Conservation (phyloP, 2,329 filamentous ascomycete species). For the Cladophialophora yegresii region DNA sequence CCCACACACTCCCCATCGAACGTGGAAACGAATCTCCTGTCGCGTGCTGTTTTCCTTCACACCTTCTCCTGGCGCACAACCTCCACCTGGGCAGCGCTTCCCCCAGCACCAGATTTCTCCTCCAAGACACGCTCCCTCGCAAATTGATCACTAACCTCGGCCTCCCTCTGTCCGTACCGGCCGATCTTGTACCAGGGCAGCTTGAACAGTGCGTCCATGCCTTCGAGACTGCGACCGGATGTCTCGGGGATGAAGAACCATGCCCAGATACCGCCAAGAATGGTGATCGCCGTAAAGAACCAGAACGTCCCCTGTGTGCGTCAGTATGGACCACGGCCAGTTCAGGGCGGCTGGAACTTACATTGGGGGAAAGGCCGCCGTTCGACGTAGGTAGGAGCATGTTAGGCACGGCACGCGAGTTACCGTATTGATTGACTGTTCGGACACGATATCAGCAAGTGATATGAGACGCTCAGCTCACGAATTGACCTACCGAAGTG, state of each 20-base stretch:
- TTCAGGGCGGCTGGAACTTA: neutral
- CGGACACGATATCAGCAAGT: neutral
- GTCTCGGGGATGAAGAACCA: conserved; percentile 74
- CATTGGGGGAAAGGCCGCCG: conserved; percentile 52
- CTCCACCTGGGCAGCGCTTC: conserved; percentile 12
- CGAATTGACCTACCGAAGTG: conserved; percentile 40
- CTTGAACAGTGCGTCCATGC: conserved; percentile 71
- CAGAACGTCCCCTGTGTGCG: conserved; percentile 66
- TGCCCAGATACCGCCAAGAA: conserved; percentile 69
- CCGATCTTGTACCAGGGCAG: conserved; percentile 77
- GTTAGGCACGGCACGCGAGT: conserved; percentile 39
- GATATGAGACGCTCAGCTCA: neutral
- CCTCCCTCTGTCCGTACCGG: conserved; percentile 22
- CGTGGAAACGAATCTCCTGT: neutral
- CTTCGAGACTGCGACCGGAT: conserved; percentile 57
- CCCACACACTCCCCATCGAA: neutral
- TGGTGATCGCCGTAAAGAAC: conserved; percentile 70
- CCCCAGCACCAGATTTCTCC: conserved; percentile 18
- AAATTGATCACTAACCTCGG: conserved; percentile 20
- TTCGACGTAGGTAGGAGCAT: conserved; percentile 55
- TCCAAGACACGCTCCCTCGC: conserved; percentile 18
- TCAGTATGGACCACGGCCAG: neutral
- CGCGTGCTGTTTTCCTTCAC: neutral
- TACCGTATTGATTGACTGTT: conserved; percentile 40
- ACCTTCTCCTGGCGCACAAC: conserved; percentile 18